Conservation (phyloP, 257 asterid genomes). For the Thymus quinquecostatus region DNA sequence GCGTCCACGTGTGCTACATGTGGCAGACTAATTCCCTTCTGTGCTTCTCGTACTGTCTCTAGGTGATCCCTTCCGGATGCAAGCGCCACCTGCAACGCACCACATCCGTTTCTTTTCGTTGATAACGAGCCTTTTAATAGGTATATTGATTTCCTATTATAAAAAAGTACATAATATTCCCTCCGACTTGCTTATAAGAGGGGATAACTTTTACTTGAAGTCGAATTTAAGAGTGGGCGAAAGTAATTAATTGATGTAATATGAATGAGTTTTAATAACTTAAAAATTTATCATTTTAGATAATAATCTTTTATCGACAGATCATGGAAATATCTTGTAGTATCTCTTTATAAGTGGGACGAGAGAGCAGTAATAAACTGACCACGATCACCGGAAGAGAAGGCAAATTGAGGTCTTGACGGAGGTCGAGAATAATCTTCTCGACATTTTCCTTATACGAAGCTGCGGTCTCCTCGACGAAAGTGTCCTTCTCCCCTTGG, state of each 20-base stretch:
- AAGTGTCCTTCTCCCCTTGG: constrained; percentile 87
- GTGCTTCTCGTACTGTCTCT: constrained; percentile 58
- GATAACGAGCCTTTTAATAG: too few species aligned
- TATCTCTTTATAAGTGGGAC: too few species aligned
- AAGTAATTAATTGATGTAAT: too few species aligned
- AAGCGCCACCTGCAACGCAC: constrained; percentile 57
- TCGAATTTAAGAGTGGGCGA: too few species aligned
- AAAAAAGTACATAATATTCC: too few species aligned
- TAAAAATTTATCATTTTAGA: too few species aligned
- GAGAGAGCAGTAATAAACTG: background rate
- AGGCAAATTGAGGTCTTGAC: constrained; percentile 59
- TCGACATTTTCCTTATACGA: constrained; percentile 60
- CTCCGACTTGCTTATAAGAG: too few species aligned
- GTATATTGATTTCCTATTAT: too few species aligned
- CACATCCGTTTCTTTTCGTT: background rate
- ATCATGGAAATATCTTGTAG: too few species aligned
- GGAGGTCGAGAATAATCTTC: constrained; percentile 49
- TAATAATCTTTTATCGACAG: too few species aligned
- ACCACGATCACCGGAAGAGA: constrained; percentile 70
- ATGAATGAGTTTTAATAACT: too few species aligned
- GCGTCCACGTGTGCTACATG: constrained; percentile 69
- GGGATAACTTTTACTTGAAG: too few species aligned
- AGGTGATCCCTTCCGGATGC: constrained; percentile 64
- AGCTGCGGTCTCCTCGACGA: constrained; percentile 48
- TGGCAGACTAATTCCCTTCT: constrained; percentile 50